These are phyloP conservation scores for Naganishia albida DNA, from an alignment of 1,284 basidiomycete genomes.

Conservation along the genomic window DNA sequence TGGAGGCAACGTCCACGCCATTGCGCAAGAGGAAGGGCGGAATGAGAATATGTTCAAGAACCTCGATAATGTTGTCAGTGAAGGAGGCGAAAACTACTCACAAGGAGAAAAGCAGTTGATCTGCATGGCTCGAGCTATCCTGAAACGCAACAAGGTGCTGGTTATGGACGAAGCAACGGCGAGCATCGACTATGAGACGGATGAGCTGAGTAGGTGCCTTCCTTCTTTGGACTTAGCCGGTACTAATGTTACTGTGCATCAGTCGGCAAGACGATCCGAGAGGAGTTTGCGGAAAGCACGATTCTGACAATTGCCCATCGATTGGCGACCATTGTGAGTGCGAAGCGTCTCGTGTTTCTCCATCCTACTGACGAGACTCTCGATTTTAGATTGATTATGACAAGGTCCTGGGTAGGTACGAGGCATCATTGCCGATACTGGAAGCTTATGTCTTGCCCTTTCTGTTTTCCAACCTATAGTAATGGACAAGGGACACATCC, in stretches of 20 bases:
- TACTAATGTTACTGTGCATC: constrained; percentile 5
- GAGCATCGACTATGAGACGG: constrained; percentile 66
- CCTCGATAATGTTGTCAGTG: constrained; percentile 71
- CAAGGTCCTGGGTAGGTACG: constrained; percentile 59
- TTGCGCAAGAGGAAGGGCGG: constrained; percentile 61
- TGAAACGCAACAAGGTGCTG: constrained; percentile 71
- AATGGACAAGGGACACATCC: constrained; percentile 63
- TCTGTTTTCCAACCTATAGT: constrained; percentile 35
- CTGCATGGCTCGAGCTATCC: constrained; percentile 77
- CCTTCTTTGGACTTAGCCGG: not conserved
- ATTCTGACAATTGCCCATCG: constrained; percentile 65
- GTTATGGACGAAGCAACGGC: constrained; percentile 82
- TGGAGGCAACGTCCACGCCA: constrained; percentile 39
- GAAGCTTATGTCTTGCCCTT: not conserved
- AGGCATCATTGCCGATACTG: constrained; percentile 6
- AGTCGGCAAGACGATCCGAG: constrained; percentile 54
- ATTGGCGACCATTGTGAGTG: constrained; percentile 64
- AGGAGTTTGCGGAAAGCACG: constrained; percentile 63
- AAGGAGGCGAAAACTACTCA: constrained; percentile 84
- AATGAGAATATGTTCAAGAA: constrained; percentile 85
- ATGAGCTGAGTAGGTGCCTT: constrained; percentile 57
- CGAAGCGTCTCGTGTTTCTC: constrained; percentile 3
- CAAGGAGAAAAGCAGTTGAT: constrained; percentile 83
- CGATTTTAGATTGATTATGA: constrained; percentile 73
- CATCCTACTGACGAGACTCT: constrained; percentile 16